Base-by-base conservation (phyloP, 1,284 basidiomycete genomes). In the Ceraceosorus guamensis region DNA sequence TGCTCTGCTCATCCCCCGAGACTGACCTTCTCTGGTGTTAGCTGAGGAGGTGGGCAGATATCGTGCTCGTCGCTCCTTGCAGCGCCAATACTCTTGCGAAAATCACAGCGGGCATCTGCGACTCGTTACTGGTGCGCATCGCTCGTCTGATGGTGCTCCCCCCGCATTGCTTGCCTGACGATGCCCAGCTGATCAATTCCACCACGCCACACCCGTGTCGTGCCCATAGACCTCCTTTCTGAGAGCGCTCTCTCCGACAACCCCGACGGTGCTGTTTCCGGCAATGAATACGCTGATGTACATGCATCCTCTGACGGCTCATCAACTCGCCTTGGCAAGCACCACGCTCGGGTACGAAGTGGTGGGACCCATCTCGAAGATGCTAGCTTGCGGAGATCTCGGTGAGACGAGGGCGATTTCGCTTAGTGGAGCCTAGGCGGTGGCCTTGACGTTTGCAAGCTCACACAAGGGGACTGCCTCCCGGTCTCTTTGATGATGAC, bases 251-350 rank as follows among this genome's bases (percentile, higher is more conserved):
- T 80, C 86, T 6, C 86, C 89, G 0, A 81, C 81, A 2, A 93
- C 87, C 0, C 87, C 87, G 2, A 90, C 89, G 14, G 87, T 87
- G 67, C 78, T 97, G 34, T 97, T 92, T 70, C 95, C 93, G 3
- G 93, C 95, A 0, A 98, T 97, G 93, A 98, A 98, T 76, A 97
- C 92, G 5, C 80, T 89, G 63, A 97, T 98, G 93, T 97, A 88
- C 74, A 82, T 88, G 62, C 91, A 98, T 71, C 90, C 91, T n/a
- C 80, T 97, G 37, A 97, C 93, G 0, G 81, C 82, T 2, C 83
- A 85, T 59, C 93, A 98, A 68, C 74, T 96, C 24, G 80, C 82
- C 8, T 71, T 86, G 35, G 81, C 91, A 1, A 80, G 79, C 16
- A 85, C 91, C 1, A 81, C 87, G 46, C 81, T 95, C 8, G 82